phyloP scores from a whole-genome alignment of 2,329 filamentous ascomycete genomes.

The Penicillium oxalicum region DNA sequence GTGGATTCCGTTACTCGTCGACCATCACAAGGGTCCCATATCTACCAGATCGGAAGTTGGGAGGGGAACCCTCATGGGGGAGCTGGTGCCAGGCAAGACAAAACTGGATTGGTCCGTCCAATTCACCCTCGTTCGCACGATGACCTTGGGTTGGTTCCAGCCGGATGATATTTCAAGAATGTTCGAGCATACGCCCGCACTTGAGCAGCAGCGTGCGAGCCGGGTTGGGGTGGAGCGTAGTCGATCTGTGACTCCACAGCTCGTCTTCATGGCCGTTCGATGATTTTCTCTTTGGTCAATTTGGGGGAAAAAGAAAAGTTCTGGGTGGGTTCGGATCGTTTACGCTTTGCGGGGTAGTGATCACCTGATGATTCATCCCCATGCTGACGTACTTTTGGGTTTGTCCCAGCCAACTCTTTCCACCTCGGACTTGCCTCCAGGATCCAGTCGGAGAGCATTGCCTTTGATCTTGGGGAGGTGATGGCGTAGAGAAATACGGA shows the following conservation, averaged over 20 bases:
- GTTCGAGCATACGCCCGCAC: neutral
- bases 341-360: constrained; percentile 19
- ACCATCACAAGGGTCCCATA: neutral
- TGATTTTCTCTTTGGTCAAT: too few relatives aligned
- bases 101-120: too few relatives aligned
- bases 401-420: too few relatives aligned
- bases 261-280: constrained; percentile 1
- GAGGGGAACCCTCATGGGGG: neutral
- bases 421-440: too few relatives aligned
- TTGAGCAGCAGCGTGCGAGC: too few relatives aligned
- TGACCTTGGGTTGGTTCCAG: neutral
- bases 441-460: too few relatives aligned
- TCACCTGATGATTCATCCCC: constrained; percentile 14
- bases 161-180: constrained; percentile 1
- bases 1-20: neutral
- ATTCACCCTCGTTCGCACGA: neutral
- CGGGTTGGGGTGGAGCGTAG: constrained; percentile 11
- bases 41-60: neutral
- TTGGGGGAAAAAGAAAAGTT: too few relatives aligned
- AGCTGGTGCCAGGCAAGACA: neutral
- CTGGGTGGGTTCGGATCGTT: too few relatives aligned
- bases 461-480: too few relatives aligned
- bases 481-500: too few relatives aligned
- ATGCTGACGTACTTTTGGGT: too few relatives aligned
- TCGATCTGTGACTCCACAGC: constrained; percentile 15